These are phyloP conservation scores for Paecilomyces niveus DNA, from an alignment of 2,329 filamentous ascomycete genomes.

Conservation along the genomic window DNA sequence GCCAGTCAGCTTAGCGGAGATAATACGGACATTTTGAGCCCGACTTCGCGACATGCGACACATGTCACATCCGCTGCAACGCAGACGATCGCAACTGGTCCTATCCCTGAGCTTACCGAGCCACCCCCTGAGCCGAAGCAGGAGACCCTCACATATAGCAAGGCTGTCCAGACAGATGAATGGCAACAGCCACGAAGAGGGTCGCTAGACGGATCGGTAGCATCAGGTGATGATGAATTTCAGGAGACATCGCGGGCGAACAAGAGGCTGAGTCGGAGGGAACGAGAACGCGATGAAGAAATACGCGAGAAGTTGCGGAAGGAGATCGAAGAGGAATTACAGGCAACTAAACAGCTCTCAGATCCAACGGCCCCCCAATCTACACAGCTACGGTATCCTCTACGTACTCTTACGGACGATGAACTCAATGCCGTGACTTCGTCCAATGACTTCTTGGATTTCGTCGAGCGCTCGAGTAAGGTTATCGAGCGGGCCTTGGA, in stretches of 20 bases:
- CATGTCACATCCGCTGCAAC: conserved; percentile 40
- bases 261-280: conserved; percentile 71
- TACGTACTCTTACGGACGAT: conserved; percentile 70
- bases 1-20: conserved; percentile 73
- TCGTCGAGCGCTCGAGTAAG: conserved; percentile 91
- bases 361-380: conserved; percentile 33
- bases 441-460: conserved; percentile 89
- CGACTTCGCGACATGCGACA: conserved; percentile 34
- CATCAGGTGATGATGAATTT: conserved; percentile 56
- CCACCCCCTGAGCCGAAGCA: conserved; percentile 48
- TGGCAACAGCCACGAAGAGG: conserved; percentile 53
- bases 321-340: conserved; percentile 90
- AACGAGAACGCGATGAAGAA: conserved; percentile 80
- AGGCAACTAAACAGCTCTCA: conserved; percentile 52
- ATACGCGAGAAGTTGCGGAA: conserved; percentile 73
- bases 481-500: conserved; percentile 94
- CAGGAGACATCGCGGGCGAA: conserved; percentile 48
- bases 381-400: conserved; percentile 58
- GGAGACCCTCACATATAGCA: conserved; percentile 94
- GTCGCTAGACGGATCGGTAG: conserved; percentile 49
- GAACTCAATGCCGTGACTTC: conserved; percentile 85
- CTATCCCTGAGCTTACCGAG: conserved; percentile 74
- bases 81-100: conserved; percentile 67
- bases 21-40: conserved; percentile 36
- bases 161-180: conserved; percentile 83